Evolutionary conservation across 2,329 filamentous ascomycete genomes (phyloP), one percentile per base, ranked within the genome.

Genomic region (Stemphylium lycopersici): DNA sequence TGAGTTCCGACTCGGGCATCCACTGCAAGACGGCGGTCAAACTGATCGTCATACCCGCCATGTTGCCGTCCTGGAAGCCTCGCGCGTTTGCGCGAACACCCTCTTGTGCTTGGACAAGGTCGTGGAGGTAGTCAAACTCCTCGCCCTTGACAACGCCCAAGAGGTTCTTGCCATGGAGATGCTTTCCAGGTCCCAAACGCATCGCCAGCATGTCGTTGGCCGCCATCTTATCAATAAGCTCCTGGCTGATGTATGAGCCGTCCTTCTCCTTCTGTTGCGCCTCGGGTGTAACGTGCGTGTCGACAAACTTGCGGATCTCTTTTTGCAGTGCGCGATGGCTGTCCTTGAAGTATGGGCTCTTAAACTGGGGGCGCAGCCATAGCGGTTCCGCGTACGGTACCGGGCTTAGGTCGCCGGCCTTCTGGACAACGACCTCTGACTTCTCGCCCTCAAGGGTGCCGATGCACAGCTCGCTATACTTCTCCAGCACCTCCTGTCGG

Each of bases 91-190:
- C 80, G 29, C 91, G 83, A 1, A 83, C 81, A 62, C 90, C 77
- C 76, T 96, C 91, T 76, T 96, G 91, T 7, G 81, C 79, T 47
- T 90, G 80, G 61, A 96, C 85, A 71, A 95, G 73, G 72, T 95
- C 91, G 74, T 95, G 90, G 76, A 96, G 90, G 76, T 92, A 93
- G 74, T 96, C 90, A 66, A 93, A 96, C 58, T 93, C 88, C 74
- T 91, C 86, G 45, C 89, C 89, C 69, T 90, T 84, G 49, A 81
- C 88, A 39, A 90, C 90, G 55, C 82, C 83, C 49, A 93, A 76
- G 34, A 96, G 76, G 13, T 83, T 80, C 31, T 88, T 83, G 16
- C 89, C 89, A 67, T 92, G 85, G 47, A 96, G 77, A 75, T 96
- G 91, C 77, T 90, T 90, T 11, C 91, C 91, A 0, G 91, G 91